Conservation (phyloP, 257 asterid genomes). For the Ligustrum vulgare region DNA sequence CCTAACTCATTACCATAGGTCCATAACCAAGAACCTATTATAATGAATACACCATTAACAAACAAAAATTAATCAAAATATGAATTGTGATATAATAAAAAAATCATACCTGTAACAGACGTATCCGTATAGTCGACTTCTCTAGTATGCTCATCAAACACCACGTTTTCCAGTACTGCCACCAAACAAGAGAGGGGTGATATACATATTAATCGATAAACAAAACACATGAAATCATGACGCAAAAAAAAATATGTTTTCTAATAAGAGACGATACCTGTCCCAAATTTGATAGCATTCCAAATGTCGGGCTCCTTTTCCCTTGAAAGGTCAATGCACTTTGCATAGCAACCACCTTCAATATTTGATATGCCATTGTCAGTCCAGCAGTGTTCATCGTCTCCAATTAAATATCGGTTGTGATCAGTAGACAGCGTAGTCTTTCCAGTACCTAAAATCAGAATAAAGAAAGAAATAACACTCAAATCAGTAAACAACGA, state of each 20-base stretch:
- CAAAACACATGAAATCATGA: neutral
- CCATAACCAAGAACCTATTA: neutral
- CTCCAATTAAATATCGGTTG: constrained; percentile 88
- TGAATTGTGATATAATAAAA: neutral
- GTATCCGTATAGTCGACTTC: constrained; percentile 86
- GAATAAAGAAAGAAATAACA: neutral
- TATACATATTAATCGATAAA: too few species aligned
- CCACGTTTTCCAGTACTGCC: constrained; percentile 90
- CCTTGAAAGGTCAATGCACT: constrained; percentile 39
- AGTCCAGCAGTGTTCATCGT: constrained; percentile 99
- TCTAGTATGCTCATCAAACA: constrained; percentile 88
- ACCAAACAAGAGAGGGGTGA: neutral
- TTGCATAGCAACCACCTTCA: constrained; percentile 99
- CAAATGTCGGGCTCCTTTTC: constrained; percentile 99
- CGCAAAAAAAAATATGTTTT: neutral
- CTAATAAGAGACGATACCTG: constrained; percentile 53
- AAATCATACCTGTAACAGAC: constrained; percentile 82
- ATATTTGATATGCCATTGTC: constrained; percentile 87
- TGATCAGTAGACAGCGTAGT: constrained; percentile 96
- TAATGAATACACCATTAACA: neutral
- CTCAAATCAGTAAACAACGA: constrained; percentile 10
- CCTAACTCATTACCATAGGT: too few species aligned
- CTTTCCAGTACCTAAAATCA: constrained; percentile 82
- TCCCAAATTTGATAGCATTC: constrained; percentile 97
- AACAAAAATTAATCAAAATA: neutral